phyloP scores from a whole-genome alignment of 768 basidiomycete genomes.

The Auricularia heimuer region DNA sequence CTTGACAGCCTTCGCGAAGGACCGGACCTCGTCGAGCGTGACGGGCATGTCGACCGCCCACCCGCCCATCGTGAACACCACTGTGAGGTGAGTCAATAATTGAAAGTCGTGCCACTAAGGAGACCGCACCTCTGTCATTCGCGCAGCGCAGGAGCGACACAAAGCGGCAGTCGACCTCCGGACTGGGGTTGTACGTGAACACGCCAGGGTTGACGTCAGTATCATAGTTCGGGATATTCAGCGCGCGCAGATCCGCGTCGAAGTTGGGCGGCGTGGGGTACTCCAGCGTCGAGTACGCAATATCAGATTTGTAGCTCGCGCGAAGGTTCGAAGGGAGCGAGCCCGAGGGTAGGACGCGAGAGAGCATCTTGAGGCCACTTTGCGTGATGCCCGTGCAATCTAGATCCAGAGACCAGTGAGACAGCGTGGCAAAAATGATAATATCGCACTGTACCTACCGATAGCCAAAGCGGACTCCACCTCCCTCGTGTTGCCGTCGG shows the following conservation, averaged over 20 bases:
- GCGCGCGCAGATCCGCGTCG: conserved; percentile 3
- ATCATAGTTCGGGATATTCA: not conserved
- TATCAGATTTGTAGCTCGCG: conserved; percentile 17
- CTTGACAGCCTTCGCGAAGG: conserved; percentile 2
- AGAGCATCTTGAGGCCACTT: conserved; percentile 21
- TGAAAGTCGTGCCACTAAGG: conserved; percentile 1
- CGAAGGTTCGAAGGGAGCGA: conserved; percentile 8
- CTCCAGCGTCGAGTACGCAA: conserved; percentile 14
- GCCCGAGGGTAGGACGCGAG: conserved; percentile 5
- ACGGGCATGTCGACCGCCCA: conserved; percentile 21
- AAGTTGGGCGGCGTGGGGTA: conserved; percentile 13
- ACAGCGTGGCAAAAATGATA: not conserved
- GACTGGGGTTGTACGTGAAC: conserved; percentile 8
- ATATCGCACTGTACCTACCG: conserved; percentile 9
- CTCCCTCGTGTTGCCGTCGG: conserved; percentile 8
- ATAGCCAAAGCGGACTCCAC: conserved; percentile 15
- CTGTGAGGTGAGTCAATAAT: not conserved
- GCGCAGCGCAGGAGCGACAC: conserved; percentile 11
- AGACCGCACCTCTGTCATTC: conserved; percentile 6
- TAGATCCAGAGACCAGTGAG: not conserved
- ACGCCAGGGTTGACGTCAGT: conserved; percentile 2
- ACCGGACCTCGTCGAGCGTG: conserved; percentile 17
- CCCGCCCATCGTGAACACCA: conserved; percentile 14
- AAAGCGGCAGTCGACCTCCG: conserved; percentile 8
- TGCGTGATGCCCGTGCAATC: conserved; percentile 23